Evolutionary conservation across 495 filamentous ascomycete species (phyloP).

Genomic region (Penicillium waksmanii): DNA sequence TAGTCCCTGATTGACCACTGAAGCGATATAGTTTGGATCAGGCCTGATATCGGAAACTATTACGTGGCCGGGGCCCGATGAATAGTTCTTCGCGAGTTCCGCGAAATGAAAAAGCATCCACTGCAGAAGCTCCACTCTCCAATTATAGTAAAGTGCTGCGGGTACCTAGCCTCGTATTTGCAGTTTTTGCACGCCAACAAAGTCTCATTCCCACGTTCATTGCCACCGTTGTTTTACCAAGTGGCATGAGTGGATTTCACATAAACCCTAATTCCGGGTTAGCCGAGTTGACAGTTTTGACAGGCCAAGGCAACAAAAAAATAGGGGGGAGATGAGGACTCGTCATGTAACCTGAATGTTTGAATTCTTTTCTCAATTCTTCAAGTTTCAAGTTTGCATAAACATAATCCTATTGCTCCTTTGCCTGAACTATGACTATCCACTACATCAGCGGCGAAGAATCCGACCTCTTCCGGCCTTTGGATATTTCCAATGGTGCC

Average conservation of each 20-base stretch:
- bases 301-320: constrained; percentile 3
- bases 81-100: constrained; percentile 12
- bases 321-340: not conserved
- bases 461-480: constrained; percentile 55
- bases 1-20: constrained; percentile 9
- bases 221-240: constrained; percentile 22
- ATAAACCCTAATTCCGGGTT: constrained; percentile 20
- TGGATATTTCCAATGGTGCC: constrained; percentile 51
- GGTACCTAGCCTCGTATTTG: constrained; percentile 12
- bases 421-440: constrained; percentile 26
- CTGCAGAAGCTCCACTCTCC: not conserved
- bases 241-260: constrained; percentile 8
- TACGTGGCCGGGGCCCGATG: constrained; percentile 7
- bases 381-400: not conserved
- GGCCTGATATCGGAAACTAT: constrained; percentile 12
- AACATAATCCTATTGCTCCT: constrained; percentile 10
- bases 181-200: constrained; percentile 1
- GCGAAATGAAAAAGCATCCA: constrained; percentile 6
- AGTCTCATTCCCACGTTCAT: constrained; percentile 10
- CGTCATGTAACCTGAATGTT: not conserved
- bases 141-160: constrained; percentile 1
- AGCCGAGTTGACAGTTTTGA: constrained; percentile 22
- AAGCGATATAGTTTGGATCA: constrained; percentile 10
- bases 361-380: constrained; percentile 5
- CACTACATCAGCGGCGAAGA: constrained; percentile 25